phyloP scores from a whole-genome alignment of 1,284 basidiomycete genomes.

The Vanrija humicola region DNA sequence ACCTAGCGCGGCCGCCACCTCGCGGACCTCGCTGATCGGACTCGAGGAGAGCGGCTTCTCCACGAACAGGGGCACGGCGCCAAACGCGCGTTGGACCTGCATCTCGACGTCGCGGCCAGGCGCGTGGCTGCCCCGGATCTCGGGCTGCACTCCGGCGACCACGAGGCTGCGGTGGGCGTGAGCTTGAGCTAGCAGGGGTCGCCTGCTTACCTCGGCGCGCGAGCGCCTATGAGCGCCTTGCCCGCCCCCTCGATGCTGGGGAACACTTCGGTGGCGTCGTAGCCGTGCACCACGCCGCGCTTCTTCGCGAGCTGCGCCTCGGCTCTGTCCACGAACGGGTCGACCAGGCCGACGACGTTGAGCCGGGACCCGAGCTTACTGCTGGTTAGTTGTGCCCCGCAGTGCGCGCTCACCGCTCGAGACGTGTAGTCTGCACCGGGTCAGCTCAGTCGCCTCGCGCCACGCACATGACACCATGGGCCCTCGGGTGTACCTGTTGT shows the following conservation, averaged over 20 bases:
- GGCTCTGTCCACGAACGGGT: conserved; percentile 78
- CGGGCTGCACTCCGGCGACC: conserved; percentile 34
- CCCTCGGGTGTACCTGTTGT: neutral
- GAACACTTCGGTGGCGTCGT: conserved; percentile 80
- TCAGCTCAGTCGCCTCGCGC: too few species aligned
- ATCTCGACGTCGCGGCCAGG: neutral
- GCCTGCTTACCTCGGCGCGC: too few species aligned
- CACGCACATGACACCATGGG: neutral
- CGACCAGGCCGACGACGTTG: conserved; percentile 87
- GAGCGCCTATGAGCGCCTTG: conserved; percentile 21
- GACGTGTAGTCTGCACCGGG: too few species aligned
- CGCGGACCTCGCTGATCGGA: neutral
- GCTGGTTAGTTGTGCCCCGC: too few species aligned
- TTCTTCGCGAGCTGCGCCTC: conserved; percentile 75
- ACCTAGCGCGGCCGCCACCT: neutral
- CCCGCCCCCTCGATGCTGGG: conserved; percentile 67
- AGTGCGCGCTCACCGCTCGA: too few species aligned
- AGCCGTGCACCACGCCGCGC: conserved; percentile 77
- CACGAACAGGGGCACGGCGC: neutral
- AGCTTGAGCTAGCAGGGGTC: too few species aligned
- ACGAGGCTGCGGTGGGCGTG: neutral
- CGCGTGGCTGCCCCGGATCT: conserved; percentile 18
- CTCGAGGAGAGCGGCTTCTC: neutral
- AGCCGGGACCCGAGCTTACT: conserved; percentile 85
- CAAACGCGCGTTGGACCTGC: neutral